Evolutionary conservation across 345 rosid species (phyloP).

Genomic region (Citrus sinensis): DVS_A1.0 CM039166.1:2812501-2813000

Average conservation of each 20-base stretch:
- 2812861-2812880: slow-evolving; percentile 80
- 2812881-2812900: slow-evolving; percentile 97
- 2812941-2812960: slow-evolving; percentile 68
- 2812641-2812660: slow-evolving; percentile 59
- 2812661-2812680: slow-evolving; percentile 46
- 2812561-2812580: slow-evolving; percentile 5
- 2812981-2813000: slow-evolving; percentile 86
- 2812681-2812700: slow-evolving; percentile 51
- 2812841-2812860: slow-evolving; percentile 1
- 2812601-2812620: slow-evolving; percentile 61
- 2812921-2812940: slow-evolving; percentile 84
- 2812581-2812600: slow-evolving; percentile 31
- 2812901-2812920: slow-evolving; percentile 94
- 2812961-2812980: slow-evolving; percentile 98
- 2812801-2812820: background rate
- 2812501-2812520: background rate
- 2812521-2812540: background rate
- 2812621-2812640: slow-evolving; percentile 82
- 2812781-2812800: slow-evolving; percentile 68
- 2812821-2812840: background rate
- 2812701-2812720: slow-evolving; percentile 73
- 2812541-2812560: background rate
- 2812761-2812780: slow-evolving; percentile 75
- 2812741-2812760: slow-evolving; percentile 62
- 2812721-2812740: slow-evolving; percentile 55